Evolutionary conservation across 176 grass and related monocot genomes (phyloP).

Genomic region (Avena insularis): DNA sequence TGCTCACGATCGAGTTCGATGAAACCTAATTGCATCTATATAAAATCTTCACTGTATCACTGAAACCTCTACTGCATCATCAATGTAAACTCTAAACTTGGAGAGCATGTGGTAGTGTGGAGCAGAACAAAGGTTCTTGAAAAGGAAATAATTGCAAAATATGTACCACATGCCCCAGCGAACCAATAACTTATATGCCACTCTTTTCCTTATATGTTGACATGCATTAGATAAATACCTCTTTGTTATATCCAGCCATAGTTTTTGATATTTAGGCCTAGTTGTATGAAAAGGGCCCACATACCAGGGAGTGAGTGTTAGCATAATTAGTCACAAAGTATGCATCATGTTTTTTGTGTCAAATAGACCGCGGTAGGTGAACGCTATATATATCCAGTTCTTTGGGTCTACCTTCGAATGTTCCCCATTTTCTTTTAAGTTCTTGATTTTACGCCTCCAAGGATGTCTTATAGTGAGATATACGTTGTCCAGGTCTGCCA

Average conservation of each 20-base stretch:
- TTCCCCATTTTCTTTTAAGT: neutral
- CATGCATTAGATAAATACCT: neutral
- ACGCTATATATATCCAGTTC: neutral
- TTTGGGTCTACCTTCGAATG: rapidly evolving
- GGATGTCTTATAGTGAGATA: neutral
- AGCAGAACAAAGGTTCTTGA: neutral
- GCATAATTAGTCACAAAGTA: neutral
- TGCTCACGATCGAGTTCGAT: too few relatives aligned
- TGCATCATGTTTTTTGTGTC: neutral
- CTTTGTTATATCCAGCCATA: neutral
- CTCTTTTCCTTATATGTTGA: neutral
- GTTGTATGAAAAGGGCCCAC: neutral
- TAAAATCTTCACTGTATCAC: neutral
- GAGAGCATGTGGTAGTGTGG: neutral
- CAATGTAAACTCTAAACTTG: neutral
- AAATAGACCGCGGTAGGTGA: neutral
- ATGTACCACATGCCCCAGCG: neutral
- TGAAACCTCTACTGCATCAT: neutral
- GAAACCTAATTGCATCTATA: too few relatives aligned
- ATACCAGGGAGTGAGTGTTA: neutral
- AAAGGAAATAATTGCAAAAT: neutral
- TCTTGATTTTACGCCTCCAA: neutral
- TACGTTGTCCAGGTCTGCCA: neutral
- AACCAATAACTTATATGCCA: neutral
- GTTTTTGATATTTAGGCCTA: neutral